Evolutionary conservation across 1,139 yeast species (phyloP), one percentile per base, ranked within the genome.

Genomic region (Wickerhamomyces sp.): DNA sequence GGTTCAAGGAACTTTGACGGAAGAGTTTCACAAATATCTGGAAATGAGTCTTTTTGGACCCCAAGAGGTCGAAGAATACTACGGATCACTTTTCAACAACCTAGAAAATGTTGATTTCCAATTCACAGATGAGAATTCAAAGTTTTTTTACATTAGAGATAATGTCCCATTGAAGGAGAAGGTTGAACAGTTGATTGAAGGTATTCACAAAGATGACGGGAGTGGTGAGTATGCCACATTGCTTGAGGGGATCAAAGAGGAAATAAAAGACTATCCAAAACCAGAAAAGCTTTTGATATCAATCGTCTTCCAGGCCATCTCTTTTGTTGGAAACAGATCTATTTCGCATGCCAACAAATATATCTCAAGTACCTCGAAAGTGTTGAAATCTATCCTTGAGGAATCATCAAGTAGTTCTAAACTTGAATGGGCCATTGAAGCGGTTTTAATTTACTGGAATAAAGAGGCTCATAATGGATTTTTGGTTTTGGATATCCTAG

Each of bases 291-390:
- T 82, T 49, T 62, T 80, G 37, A 71, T 84, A 37, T 78, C 84
- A 34, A 67, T 87, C 29, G 66, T 90, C 27, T 73, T 84, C 54
- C 91, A 88, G 59, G 74, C 86, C 0, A 74, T 89, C 46, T 86
- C 94, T 41, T 84, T 81, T 58, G 81, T 90, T 50, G 97, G 98
- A 27, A 84, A 89, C 40, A 78, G 98, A 61, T 90, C 98, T 0
- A 76, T 91, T 40, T 87, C 95, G 27, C 95, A 95, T 47, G 90
- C 90, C 37, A 83, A 81, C 45, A 80, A 80, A 55, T 82, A 86
- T 61, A 72, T 89, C 49, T 73, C 75, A 37, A 76, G 82, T 49
- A 76, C 82, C 45, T 66, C 72, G 34, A 72, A 71, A 39, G 73
- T 81, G 46, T 67, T 91, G 53, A 64, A 68, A 46, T 72, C 73